Evolutionary conservation across 2,329 filamentous ascomycete species (phyloP), one percentile per base, ranked within the genome.

Genomic region (Fusarium sp.): DNA sequence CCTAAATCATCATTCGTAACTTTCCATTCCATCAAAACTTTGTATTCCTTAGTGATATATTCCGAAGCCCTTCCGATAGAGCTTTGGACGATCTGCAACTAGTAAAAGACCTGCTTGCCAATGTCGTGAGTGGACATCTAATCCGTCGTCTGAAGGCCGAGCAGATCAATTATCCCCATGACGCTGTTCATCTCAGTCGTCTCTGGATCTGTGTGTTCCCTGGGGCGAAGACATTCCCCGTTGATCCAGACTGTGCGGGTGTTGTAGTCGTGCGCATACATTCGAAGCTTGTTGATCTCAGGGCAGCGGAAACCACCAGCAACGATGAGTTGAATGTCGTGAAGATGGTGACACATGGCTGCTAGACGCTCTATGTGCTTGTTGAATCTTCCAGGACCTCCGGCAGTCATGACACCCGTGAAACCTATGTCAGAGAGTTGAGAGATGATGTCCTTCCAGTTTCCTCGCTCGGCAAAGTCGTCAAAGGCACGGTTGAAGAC

Each of bases 401-500:
- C 87, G 0, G 86, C 84, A 2, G 86, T 89, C 61, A 89, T 77
- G 16, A 89, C 72, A 13, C 80, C 85, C 4, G 79, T 75, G 67
- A 89, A 88, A 12, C 86, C 85, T 51, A 83, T 82, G 6, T 16
- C 50, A 1, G 71, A 68, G 14, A 88, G 71, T 9, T 75, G 72
- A 7, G 76, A 70, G 28, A 87, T 52, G 31, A 59, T 69, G 0
- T 69, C 70, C 11, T 58, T 51, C 46, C 71, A 65, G 11, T 69
- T 60, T 34, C 68, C 48, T 12, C 62, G 52, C 7, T 64, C 76
- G 5, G 85, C 70, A 13, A 87, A 77, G 19, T 81, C 78, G 71
- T 89, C 87, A 61, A 87, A 87, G 4, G 87, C 87, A 18, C 87
- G 83, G 75, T 88, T 86, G 65, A 89, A 85, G n/a, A 86, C 81